A percentile compares a stretch with the other conserved stretches of the same genome.
These are phyloP conservation scores for Pharnaceum exiguum DNA, from an alignment of 148 eudicot species.

Conservation along the genomic window DNA sequence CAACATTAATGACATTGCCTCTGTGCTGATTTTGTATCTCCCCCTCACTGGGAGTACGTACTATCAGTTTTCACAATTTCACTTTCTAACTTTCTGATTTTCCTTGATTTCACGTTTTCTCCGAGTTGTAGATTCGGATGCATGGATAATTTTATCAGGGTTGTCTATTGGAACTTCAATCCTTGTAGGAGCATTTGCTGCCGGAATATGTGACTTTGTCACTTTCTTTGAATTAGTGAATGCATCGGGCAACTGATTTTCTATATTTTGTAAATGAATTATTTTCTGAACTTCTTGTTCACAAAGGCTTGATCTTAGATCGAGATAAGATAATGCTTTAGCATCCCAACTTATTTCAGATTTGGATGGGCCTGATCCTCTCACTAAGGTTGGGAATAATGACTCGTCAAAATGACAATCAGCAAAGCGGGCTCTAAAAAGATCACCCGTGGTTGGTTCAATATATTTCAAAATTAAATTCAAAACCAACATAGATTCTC, in stretches of 20 bases:
- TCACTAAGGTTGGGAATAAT: not conserved
- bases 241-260: not conserved
- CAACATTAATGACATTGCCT: not conserved
- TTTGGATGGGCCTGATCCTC: not conserved
- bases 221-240: not conserved
- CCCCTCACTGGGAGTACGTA: not conserved
- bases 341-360: slow-evolving; percentile 2
- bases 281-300: not conserved
- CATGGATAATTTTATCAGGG: not conserved
- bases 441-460: not conserved
- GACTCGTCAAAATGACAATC: slow-evolving; percentile 3
- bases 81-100: not conserved
- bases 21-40: not conserved
- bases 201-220: not conserved
- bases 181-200: not conserved
- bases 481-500: slow-evolving; percentile 2
- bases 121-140: not conserved
- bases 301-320: not conserved
- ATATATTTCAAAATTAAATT: slow-evolving; percentile 1
- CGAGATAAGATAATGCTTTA: not conserved
- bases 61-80: not conserved
- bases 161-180: not conserved
- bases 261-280: not conserved
- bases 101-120: not conserved
- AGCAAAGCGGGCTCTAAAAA: not conserved